A percentile compares a stretch with the other conserved stretches of the same genome.
phyloP scores from a whole-genome alignment of 2,329 filamentous ascomycete genomes.

The Microsporum canis region DNA sequence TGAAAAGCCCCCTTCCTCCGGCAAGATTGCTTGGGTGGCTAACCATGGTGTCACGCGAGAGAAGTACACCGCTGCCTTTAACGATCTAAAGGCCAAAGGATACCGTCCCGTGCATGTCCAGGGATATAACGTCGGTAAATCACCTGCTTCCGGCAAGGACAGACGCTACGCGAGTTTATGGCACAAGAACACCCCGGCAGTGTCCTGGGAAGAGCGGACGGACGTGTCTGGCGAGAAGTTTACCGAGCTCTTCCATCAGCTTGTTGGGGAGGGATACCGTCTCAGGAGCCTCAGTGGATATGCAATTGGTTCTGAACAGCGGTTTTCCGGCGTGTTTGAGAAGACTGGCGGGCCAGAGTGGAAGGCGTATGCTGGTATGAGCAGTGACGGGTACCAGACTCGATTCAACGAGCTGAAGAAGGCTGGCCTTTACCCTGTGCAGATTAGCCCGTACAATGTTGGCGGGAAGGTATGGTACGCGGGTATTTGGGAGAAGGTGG shows the following conservation, averaged over 20 bases:
- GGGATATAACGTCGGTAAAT: neutral
- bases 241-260: neutral
- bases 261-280: neutral
- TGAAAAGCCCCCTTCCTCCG: neutral
- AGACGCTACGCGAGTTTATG: constrained; percentile 10
- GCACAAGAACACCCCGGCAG: neutral
- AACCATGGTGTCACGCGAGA: constrained; percentile 6
- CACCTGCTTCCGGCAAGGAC: neutral
- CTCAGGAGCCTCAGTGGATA: neutral
- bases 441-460: constrained; percentile 8
- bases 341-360: constrained; percentile 4
- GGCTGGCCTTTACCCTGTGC: constrained; percentile 9
- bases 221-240: neutral
- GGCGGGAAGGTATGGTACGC: constrained; percentile 7
- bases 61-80: constrained; percentile 7
- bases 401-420: constrained; percentile 6
- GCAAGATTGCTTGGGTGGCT: constrained; percentile 5
- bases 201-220: neutral
- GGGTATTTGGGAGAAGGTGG: constrained; percentile 11
- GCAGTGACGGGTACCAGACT: constrained; percentile 4
- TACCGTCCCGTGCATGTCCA: neutral
- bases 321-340: constrained; percentile 9
- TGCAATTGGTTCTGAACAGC: neutral
- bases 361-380: constrained; percentile 6
- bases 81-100: constrained; percentile 4